Conservation (phyloP, 2,329 filamentous ascomycete genomes). For the Fusarium chaquense region DNA sequence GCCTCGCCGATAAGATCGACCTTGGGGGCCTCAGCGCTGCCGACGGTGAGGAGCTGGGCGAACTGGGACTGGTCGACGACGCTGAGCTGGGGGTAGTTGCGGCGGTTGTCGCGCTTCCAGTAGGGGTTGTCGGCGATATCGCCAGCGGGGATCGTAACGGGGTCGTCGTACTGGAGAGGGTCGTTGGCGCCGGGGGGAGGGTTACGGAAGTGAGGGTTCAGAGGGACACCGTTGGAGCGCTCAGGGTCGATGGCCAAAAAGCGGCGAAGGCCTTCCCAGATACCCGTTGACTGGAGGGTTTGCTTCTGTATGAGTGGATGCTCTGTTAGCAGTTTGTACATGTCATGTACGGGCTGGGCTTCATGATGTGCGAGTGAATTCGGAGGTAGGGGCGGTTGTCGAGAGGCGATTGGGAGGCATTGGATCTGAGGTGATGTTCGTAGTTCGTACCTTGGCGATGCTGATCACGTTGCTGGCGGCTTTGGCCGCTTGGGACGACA, state of each 20-base stretch:
- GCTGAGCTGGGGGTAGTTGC: slow-evolving; percentile 83
- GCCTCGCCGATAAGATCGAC: slow-evolving; percentile 79
- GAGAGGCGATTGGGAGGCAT: slow-evolving; percentile 41
- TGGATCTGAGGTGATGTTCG: slow-evolving; percentile 2
- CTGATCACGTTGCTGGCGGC: slow-evolving; percentile 66
- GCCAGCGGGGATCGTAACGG: slow-evolving; percentile 69
- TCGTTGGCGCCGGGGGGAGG: slow-evolving; percentile 69
- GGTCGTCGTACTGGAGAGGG: slow-evolving; percentile 54
- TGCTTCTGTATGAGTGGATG: slow-evolving; percentile 78
- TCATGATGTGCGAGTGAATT: slow-evolving; percentile 35
- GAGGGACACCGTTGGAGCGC: slow-evolving; percentile 89
- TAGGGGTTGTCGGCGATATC: slow-evolving; percentile 60
- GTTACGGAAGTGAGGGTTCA: slow-evolving; percentile 93
- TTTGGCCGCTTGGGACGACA: slow-evolving; percentile 73
- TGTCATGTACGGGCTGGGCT: slow-evolving; percentile 9
- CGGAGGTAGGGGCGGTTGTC: slow-evolving; percentile 17
- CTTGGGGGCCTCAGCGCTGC: slow-evolving; percentile 83
- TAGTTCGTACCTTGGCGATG: slow-evolving; percentile 67
- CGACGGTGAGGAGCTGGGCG: slow-evolving; percentile 85
- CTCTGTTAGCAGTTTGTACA: slow-evolving; percentile 38
- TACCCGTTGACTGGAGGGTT: slow-evolving; percentile 86
- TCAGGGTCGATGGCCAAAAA: slow-evolving; percentile 84
- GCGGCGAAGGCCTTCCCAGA: slow-evolving; percentile 88
- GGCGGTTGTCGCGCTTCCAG: slow-evolving; percentile 92
- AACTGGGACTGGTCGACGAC: slow-evolving; percentile 86